These are phyloP conservation scores for Alternaria angustiovoidea DNA, from an alignment of 2,329 filamentous ascomycete species.

Conservation along the genomic window DNA sequence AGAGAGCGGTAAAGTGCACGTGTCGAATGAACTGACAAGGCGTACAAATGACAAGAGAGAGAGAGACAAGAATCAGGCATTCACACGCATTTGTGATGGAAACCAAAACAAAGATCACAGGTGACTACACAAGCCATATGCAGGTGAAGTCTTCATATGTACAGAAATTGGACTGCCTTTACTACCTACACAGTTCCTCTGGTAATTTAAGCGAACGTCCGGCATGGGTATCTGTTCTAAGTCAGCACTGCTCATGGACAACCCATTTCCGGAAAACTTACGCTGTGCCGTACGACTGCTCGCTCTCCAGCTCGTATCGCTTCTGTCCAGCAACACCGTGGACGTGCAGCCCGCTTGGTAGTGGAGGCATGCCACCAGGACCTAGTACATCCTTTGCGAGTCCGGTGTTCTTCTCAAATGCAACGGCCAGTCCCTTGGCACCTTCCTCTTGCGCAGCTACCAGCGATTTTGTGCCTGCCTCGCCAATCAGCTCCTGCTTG, in stretches of 20 bases:
- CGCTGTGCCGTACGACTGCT: slow-evolving; percentile 70
- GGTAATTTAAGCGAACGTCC: slow-evolving; percentile 50
- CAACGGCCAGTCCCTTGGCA: slow-evolving; percentile 72
- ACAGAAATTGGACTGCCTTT: slow-evolving; percentile 33
- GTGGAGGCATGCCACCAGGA: slow-evolving; percentile 82
- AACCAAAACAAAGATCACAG: background rate
- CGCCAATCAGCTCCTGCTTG: slow-evolving; percentile 80
- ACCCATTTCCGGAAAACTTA: slow-evolving; percentile 35
- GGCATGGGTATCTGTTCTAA: slow-evolving; percentile 54
- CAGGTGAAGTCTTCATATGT: slow-evolving; percentile 37
- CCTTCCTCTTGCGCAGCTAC: slow-evolving; percentile 79
- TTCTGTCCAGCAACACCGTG: slow-evolving; percentile 65
- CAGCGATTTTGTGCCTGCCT: slow-evolving; percentile 76
- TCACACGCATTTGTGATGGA: background rate
- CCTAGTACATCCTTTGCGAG: slow-evolving; percentile 69
- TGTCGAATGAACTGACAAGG: background rate
- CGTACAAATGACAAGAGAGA: background rate
- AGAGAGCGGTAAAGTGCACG: background rate
- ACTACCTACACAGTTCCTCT: slow-evolving; percentile 11
- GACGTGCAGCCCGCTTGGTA: slow-evolving; percentile 74
- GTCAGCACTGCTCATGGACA: slow-evolving; percentile 20
- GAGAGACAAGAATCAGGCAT: background rate
- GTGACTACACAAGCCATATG: slow-evolving; percentile 2
- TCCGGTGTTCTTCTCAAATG: slow-evolving; percentile 71
- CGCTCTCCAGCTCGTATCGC: slow-evolving; percentile 72